A percentile compares a stretch with the other conserved stretches of the same genome.
phyloP scores from a whole-genome alignment of 2,329 filamentous ascomycete species.

The Sporothrix luriei region DNA sequence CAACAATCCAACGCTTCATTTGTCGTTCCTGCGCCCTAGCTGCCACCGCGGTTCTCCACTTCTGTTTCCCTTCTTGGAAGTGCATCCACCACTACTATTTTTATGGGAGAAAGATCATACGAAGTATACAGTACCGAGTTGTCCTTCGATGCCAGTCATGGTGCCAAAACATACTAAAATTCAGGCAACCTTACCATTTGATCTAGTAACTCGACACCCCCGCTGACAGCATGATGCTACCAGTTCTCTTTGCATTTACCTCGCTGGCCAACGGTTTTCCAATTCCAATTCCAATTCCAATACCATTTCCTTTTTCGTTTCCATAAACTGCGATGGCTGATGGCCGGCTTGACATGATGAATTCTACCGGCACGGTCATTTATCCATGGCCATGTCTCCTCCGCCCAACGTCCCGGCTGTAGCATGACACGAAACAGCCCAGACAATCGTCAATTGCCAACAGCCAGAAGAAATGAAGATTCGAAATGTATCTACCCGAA shows the following conservation, averaged over 20 bases:
- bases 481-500: slow-evolving; percentile 22
- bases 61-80: not conserved
- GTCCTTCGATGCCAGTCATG: not conserved
- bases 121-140: too few species aligned
- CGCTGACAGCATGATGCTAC: slow-evolving; percentile 8
- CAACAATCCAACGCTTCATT: slow-evolving; percentile 7
- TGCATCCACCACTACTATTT: not conserved
- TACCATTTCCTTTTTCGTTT: too few species aligned
- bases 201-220: not conserved
- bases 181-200: not conserved
- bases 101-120: not conserved
- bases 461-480: not conserved
- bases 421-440: slow-evolving; percentile 12
- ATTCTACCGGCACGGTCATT: not conserved
- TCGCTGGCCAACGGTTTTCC: slow-evolving; percentile 41
- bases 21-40: not conserved
- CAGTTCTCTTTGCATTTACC: slow-evolving; percentile 40
- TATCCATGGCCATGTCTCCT: not conserved
- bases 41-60: not conserved
- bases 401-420: not conserved
- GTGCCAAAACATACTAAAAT: not conserved
- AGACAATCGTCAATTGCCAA: not conserved
- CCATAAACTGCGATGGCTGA: too few species aligned
- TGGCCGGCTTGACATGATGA: too few species aligned
- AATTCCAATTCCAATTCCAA: not conserved